These are phyloP conservation scores for Lepidopterella palustris DNA, from an alignment of 495 filamentous ascomycete species.

Conservation along the genomic window DNA sequence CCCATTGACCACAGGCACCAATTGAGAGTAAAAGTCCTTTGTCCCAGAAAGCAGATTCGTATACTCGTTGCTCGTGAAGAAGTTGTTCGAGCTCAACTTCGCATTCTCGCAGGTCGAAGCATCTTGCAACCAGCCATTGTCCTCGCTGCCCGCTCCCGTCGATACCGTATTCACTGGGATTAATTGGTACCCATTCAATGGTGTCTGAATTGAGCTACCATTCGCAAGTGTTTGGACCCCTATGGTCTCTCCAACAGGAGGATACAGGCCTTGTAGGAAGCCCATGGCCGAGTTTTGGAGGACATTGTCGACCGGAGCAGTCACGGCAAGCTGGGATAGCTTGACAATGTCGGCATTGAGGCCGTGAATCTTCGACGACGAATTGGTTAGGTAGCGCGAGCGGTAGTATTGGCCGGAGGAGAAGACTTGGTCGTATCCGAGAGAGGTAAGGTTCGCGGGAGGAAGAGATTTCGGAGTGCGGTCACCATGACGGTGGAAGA, in stretches of 20 bases:
- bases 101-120: constrained; percentile 55
- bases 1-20: constrained; percentile 55
- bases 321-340: constrained; percentile 51
- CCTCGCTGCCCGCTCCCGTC: constrained; percentile 46
- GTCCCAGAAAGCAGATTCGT: constrained; percentile 47
- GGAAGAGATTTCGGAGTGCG: constrained; percentile 51
- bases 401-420: constrained; percentile 57
- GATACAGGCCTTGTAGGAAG: constrained; percentile 60
- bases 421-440: constrained; percentile 58
- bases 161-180: constrained; percentile 46
- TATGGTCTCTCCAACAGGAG: constrained; percentile 44
- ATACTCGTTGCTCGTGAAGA: constrained; percentile 59
- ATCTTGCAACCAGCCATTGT: constrained; percentile 53
- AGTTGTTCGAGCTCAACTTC: constrained; percentile 61
- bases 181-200: constrained; percentile 56
- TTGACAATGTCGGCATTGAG: constrained; percentile 53
- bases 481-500: constrained; percentile 62
- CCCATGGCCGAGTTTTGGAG: constrained; percentile 36
- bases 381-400: constrained; percentile 47
- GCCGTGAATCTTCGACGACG: constrained; percentile 48
- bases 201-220: constrained; percentile 47
- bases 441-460: constrained; percentile 49
- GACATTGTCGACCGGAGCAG: constrained; percentile 38
- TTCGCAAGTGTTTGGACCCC: constrained; percentile 45
- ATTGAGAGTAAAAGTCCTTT: constrained; percentile 54